Evolutionary conservation across 805 yeast species (phyloP).

Genomic region (Saturnispora saitoi): DNA sequence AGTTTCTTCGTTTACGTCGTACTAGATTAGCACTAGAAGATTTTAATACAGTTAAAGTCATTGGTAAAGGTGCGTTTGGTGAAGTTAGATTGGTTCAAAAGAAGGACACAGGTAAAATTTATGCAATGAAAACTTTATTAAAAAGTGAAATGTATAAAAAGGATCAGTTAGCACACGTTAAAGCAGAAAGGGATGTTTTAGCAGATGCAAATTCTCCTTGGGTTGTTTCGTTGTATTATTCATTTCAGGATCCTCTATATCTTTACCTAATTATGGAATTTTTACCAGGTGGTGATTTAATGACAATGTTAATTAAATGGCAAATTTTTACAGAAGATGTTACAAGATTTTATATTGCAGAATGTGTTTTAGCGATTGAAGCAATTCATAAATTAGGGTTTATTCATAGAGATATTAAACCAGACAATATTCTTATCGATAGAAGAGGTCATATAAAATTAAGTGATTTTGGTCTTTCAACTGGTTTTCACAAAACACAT

Average conservation of each 20-base stretch:
- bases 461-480: slow-evolving; percentile 71
- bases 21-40: slow-evolving; percentile 78
- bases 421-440: slow-evolving; percentile 77
- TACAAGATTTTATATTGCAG: slow-evolving; percentile 90
- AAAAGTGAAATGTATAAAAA: slow-evolving; percentile 91
- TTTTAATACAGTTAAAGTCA: slow-evolving; percentile 79
- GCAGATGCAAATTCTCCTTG: slow-evolving; percentile 86
- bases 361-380: slow-evolving; percentile 89
- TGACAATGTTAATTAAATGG: slow-evolving; percentile 95
- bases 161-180: slow-evolving; percentile 91
- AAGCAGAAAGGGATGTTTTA: slow-evolving; percentile 90
- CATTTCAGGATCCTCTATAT: slow-evolving; percentile 72
- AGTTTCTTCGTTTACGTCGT: slow-evolving; percentile 74
- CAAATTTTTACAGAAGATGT: slow-evolving; percentile 91
- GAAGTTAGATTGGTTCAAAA: slow-evolving; percentile 93
- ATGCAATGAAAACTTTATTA: slow-evolving; percentile 87
- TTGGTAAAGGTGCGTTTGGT: slow-evolving; percentile 97
- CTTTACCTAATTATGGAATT: slow-evolving; percentile 75
- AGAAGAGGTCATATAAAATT: slow-evolving; percentile 57
- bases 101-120: slow-evolving; percentile 82
- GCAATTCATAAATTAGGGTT: slow-evolving; percentile 89
- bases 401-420: slow-evolving; percentile 95
- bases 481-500: slow-evolving; percentile 92
- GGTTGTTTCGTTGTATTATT: slow-evolving; percentile 77
- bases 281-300: slow-evolving; percentile 75